Base-by-base conservation (phyloP, 768 basidiomycete species). In the Mycena maculata region DNA sequence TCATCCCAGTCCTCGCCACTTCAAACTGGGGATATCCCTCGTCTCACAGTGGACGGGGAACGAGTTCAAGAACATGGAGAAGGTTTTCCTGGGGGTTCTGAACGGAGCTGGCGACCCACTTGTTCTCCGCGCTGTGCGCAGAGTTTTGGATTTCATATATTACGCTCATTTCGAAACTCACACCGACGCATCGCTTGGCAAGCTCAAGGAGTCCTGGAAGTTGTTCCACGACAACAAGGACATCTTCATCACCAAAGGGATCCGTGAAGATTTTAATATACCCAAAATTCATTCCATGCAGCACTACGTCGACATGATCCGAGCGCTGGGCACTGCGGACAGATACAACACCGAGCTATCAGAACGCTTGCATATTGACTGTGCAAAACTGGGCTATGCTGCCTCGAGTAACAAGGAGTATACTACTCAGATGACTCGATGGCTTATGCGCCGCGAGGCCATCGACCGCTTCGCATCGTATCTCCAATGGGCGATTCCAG, bases 281-380 rank as follows among this genome's bases (percentile, higher is more conserved):
- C 76, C 78, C 10, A 83, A 83, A 63, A 55, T 80, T 22, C 77
- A 79, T 61, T 65, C 67, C 3, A 60, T 80, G 39, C 16, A 65
- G 10, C 78, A 80, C 59, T 80, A 80, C 56, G 52, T 74, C 23
- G 62, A 71, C 7, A 25, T 62, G 4, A 82, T 82, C 23, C 64
- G 63, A 11, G 54, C 55, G 12, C 63, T 70, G 55, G 77, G 77
- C 12, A 71, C 72, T 12, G 63, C 73, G 0, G 73, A 78, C 49
- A 72, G 73, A 15, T 77, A 73, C 69, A 76, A 76, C 54, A 78
- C 75, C 0, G 79, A 82, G 53, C 49, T 65, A 0, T 74, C 74
- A 0, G 78, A 82, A 65, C 74, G 73, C 7, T 69, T 83, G 1
- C 83, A 84, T 50, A 83, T 83, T 31, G 74, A 83, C 67, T 79